Conservation (phyloP, 2,329 filamentous ascomycete genomes). For the Ophiostoma sp. region DNA sequence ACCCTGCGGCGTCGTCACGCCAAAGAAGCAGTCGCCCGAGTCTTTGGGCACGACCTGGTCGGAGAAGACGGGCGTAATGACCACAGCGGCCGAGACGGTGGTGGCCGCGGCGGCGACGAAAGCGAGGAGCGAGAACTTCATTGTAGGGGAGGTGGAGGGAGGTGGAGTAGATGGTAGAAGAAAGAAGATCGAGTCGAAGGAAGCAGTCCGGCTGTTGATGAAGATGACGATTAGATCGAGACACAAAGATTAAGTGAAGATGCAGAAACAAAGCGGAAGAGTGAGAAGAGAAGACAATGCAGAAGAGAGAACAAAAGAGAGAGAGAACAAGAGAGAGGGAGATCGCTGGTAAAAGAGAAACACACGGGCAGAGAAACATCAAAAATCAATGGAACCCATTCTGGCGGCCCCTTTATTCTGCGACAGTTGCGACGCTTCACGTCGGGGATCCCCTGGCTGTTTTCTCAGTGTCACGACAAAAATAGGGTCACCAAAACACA, state of each 20-base stretch:
- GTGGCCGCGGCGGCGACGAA: constrained; percentile 48
- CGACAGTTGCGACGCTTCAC: constrained; percentile 19
- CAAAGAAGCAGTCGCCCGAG: constrained; percentile 56
- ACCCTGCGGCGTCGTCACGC: constrained; percentile 56
- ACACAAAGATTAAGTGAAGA: neutral
- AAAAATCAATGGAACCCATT: neutral
- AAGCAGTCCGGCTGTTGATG: constrained; percentile 16
- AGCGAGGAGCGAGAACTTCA: constrained; percentile 43
- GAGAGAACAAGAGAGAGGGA: neutral
- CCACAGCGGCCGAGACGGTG: constrained; percentile 53
- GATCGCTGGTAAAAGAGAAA: constrained; percentile 7
- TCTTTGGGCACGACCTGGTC: constrained; percentile 54
- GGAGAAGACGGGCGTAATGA: constrained; percentile 54
- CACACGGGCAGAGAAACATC: neutral
- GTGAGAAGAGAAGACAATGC: neutral
- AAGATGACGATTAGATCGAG: neutral
- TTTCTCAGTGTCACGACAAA: constrained; percentile 1
- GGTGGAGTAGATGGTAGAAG: neutral
- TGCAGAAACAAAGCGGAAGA: neutral
- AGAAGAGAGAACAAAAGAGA: neutral
- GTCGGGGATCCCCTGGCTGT: constrained; percentile 18
- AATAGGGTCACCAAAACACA: neutral
- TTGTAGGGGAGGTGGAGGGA: constrained; percentile 34
- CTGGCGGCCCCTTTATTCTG: constrained; percentile 9
- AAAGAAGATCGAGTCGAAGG: neutral